phyloP scores from a whole-genome alignment of 495 filamentous ascomycete species.

The Aspergillus sclerotioniger region DNA sequence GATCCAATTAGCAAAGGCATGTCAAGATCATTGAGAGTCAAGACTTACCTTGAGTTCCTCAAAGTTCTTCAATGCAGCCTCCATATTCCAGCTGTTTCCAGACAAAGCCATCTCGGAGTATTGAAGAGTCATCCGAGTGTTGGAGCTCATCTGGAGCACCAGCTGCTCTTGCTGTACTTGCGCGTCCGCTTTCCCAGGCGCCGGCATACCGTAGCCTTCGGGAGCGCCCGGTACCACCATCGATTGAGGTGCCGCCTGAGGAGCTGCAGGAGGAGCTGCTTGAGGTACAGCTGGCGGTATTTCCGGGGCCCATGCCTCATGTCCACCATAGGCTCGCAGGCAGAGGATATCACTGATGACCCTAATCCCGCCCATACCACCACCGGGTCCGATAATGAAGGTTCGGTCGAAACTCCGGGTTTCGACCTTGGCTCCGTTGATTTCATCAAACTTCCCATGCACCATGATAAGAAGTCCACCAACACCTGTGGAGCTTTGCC shows the following conservation, averaged over 20 bases:
- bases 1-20: slow-evolving; percentile 15
- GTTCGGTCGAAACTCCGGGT: slow-evolving; percentile 80
- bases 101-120: slow-evolving; percentile 71
- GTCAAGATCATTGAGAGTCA: neutral
- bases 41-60: slow-evolving; percentile 51
- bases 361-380: slow-evolving; percentile 58
- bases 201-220: slow-evolving; percentile 42
- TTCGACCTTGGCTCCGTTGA: slow-evolving; percentile 52
- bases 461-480: slow-evolving; percentile 77
- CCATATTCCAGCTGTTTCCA: slow-evolving; percentile 70
- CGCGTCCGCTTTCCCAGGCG: slow-evolving; percentile 36
- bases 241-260: slow-evolving; percentile 11
- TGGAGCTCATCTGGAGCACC: slow-evolving; percentile 61
- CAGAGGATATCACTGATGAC: slow-evolving; percentile 79
- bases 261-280: slow-evolving; percentile 6
- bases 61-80: slow-evolving; percentile 65
- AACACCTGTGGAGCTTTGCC: slow-evolving; percentile 61
- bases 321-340: slow-evolving; percentile 63
- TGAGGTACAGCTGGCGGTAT: slow-evolving; percentile 22
- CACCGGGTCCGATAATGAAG: slow-evolving; percentile 78
- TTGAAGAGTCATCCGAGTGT: slow-evolving; percentile 68
- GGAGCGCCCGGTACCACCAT: slow-evolving; percentile 28
- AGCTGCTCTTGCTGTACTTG: slow-evolving; percentile 60
- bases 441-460: slow-evolving; percentile 81
- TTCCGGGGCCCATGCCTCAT: slow-evolving; percentile 56